Evolutionary conservation across 192 early-diverging fungal species (phyloP), one percentile per base, ranked within the genome.

Genomic region (Coemansia sp.): DNA sequence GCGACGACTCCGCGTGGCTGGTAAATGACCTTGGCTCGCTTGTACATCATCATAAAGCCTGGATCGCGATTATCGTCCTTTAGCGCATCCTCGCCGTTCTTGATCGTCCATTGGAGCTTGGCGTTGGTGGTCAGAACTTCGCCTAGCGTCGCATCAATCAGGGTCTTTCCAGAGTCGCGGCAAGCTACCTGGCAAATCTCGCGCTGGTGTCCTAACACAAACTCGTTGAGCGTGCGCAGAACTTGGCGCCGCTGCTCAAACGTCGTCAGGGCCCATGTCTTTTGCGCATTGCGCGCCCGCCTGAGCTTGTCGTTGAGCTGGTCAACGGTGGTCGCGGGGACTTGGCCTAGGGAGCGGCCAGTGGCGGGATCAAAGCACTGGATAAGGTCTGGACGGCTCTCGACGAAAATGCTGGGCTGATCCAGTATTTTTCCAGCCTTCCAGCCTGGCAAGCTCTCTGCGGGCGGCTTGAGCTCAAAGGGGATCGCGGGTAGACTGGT

Each of bases 311-410:
- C 85, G 44, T 80, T 45, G 38, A 95, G 85, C 67, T 94, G 82
- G 12, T 76, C 78, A 0, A 77, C 68, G 6, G 89, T 84, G 19
- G 87, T 86, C 25, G 85, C 80, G 42, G 71, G 85, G 39, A 91
- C 88, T 8, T 75, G 84, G 27, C 85, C 88, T 27, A 95, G 85
- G 19, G 85, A 86, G 46, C 89, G 84, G 17, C 92, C 94, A 19
- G 94, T 94, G 31, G 94, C 86, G 9, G 94, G 94, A 39, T 95
- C 94, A 67, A 89, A 95, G 72, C 92, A 94, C 25, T 87, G 82
- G 71, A 95, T 94, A 27, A 77, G 78, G 10, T 71, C 72, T 2
- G 80, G 72, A 1, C 46, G 48, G 15, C 39, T 64, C 32, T 58
- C 25, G 2, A 77, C 75, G 2, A 70, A 4, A 41, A 82, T 82